These are phyloP conservation scores for Hanseniaspora vineae DNA, from an alignment of 805 yeast species.

Conservation along the genomic window DNA sequence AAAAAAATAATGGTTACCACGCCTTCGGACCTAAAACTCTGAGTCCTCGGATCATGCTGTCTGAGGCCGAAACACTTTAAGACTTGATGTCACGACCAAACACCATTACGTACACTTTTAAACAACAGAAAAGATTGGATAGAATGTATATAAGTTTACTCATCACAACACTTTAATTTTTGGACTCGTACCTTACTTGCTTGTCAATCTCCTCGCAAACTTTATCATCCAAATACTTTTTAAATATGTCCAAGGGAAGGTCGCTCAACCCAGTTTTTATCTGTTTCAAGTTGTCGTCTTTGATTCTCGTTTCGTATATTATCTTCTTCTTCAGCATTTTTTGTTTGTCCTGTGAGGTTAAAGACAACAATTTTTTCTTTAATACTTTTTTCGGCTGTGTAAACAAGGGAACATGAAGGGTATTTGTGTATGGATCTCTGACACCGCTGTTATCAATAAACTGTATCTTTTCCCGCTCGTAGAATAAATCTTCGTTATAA, in stretches of 20 bases:
- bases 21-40: too few relatives aligned
- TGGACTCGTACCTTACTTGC: conserved; percentile 42
- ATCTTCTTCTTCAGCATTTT: conserved; percentile 9
- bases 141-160: too few relatives aligned
- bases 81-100: too few relatives aligned
- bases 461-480: conserved; percentile 40
- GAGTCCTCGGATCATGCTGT: too few relatives aligned
- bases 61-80: too few relatives aligned
- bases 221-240: conserved; percentile 43
- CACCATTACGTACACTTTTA: too few relatives aligned
- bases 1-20: too few relatives aligned
- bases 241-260: conserved; percentile 47
- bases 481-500: conserved; percentile 50
- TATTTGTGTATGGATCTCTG: conserved; percentile 78
- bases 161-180: background rate
- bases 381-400: conserved; percentile 56
- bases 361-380: background rate
- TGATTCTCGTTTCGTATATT: conserved; percentile 22
- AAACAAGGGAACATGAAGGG: conserved; percentile 53
- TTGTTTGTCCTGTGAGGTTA: conserved; percentile 19
- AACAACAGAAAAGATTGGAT: too few relatives aligned
- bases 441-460: conserved; percentile 37
- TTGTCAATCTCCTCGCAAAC: conserved; percentile 44
- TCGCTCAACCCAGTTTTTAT: conserved; percentile 49
- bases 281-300: conserved; percentile 34